Evolutionary conservation across 305 asterid species (phyloP).

Genomic region (Euphrasia arctica): DNA sequence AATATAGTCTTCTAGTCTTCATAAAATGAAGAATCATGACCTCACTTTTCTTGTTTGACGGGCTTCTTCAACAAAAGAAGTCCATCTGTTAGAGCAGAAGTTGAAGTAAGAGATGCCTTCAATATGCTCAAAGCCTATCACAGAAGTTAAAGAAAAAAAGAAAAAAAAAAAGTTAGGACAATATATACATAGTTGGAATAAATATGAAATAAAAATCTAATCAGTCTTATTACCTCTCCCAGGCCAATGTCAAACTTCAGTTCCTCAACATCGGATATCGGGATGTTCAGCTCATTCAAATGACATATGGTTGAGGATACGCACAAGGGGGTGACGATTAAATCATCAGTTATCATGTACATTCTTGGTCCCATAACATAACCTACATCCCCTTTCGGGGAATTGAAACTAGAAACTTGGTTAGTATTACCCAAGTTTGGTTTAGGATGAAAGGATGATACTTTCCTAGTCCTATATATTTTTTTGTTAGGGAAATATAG

Average conservation of each 20-base stretch:
- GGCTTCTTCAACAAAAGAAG: neutral
- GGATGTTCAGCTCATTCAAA: neutral
- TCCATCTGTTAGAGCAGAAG: neutral
- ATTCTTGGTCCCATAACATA: neutral
- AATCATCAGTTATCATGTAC: conserved; percentile 18
- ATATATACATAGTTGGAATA: neutral
- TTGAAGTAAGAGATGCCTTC: conserved; percentile 5
- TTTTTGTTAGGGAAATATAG: no score
- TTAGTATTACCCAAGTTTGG: no score
- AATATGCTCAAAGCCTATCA: neutral
- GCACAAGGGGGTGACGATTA: conserved; percentile 11
- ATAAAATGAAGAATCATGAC: neutral
- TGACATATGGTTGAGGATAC: conserved; percentile 4
- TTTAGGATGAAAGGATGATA: no score
- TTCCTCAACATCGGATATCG: neutral
- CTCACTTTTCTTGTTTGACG: neutral
- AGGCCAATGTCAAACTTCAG: neutral
- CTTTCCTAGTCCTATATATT: no score
- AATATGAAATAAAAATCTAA: neutral
- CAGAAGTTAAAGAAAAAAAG: neutral
- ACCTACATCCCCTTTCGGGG: no score
- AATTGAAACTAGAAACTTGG: no score
- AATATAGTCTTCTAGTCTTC: no score
- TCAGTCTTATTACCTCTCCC: conserved; percentile 21
- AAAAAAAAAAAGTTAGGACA: neutral